Conservation (phyloP, 1,284 basidiomycete genomes). For the Apiotrichum sp. region DNA sequence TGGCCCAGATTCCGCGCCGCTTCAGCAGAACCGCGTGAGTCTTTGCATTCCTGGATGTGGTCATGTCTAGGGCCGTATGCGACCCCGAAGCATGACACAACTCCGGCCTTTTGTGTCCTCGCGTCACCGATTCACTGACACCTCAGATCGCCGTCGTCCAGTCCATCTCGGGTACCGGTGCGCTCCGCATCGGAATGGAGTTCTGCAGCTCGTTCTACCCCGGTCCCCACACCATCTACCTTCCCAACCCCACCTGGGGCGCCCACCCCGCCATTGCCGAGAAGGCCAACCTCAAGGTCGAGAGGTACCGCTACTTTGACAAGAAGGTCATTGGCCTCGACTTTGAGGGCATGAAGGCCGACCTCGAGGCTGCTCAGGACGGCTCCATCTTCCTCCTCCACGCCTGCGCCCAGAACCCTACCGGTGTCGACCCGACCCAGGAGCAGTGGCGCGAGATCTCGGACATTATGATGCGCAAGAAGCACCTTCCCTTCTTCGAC, state of each 20-base stretch:
- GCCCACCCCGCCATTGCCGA: slow-evolving; percentile 75
- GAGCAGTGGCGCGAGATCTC: slow-evolving; percentile 92
- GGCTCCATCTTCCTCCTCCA: slow-evolving; percentile 54
- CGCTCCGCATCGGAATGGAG: slow-evolving; percentile 89
- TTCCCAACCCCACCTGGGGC: slow-evolving; percentile 93
- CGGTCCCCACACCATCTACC: slow-evolving; percentile 78
- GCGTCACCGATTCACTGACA: background rate
- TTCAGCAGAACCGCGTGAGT: slow-evolving; percentile 69
- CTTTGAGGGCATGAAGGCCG: slow-evolving; percentile 82
- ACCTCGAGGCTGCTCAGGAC: slow-evolving; percentile 57
- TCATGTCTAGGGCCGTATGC: too few species aligned
- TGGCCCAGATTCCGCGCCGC: slow-evolving; percentile 70
- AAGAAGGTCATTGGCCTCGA: slow-evolving; percentile 88
- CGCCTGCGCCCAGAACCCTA: slow-evolving; percentile 74
- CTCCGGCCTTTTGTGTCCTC: background rate
- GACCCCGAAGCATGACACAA: background rate
- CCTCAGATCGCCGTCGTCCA: slow-evolving; percentile 80
- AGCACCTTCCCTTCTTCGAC: slow-evolving; percentile 56
- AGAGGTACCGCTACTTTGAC: slow-evolving; percentile 70
- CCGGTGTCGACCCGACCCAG: slow-evolving; percentile 89
- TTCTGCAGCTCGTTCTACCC: slow-evolving; percentile 84
- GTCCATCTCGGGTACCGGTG: slow-evolving; percentile 96
- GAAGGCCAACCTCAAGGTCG: slow-evolving; percentile 79
- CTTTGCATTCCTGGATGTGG: background rate
- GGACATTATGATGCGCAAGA: slow-evolving; percentile 63